phyloP scores from a whole-genome alignment of 768 basidiomycete species.

The Termitomyces sp. region DNA sequence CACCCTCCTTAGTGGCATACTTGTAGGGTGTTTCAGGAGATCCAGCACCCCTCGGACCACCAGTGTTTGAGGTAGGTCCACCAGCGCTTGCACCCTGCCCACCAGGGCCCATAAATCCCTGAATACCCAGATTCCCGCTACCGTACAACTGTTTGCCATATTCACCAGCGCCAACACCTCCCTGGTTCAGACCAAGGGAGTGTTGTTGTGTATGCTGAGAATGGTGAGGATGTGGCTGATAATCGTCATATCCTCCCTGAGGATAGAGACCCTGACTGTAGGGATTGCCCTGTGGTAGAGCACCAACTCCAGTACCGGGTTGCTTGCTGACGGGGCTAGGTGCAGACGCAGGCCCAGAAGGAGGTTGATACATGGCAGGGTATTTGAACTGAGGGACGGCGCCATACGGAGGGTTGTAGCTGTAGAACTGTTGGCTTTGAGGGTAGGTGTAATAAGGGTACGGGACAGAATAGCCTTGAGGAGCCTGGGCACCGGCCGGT shows the following conservation, averaged over 20 bases:
- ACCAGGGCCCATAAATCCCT: conserved; percentile 67
- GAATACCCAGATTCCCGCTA: conserved; percentile 48
- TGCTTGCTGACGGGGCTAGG: conserved; percentile 66
- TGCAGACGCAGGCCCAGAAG: conserved; percentile 61
- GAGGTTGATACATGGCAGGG: conserved; percentile 69
- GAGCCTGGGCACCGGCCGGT: conserved; percentile 54
- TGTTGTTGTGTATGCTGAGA: conserved; percentile 54
- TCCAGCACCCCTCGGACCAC: conserved; percentile 45
- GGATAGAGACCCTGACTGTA: conserved; percentile 64
- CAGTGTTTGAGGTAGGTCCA: conserved; percentile 33
- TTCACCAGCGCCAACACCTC: conserved; percentile 32
- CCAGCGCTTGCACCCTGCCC: conserved; percentile 36
- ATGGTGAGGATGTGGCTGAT: conserved; percentile 40
- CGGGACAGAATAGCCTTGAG: conserved; percentile 61
- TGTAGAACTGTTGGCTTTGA: conserved; percentile 71
- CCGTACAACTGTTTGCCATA: conserved; percentile 45
- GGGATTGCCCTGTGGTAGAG: conserved; percentile 47
- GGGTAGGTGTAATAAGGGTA: conserved; percentile 60
- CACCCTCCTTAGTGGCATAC: conserved; percentile 63
- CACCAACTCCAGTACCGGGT: conserved; percentile 44
- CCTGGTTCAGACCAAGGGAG: conserved; percentile 37
- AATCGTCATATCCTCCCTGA: conserved; percentile 45
- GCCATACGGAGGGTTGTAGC: conserved; percentile 51
- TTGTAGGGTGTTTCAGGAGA: conserved; percentile 77
- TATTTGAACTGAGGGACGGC: conserved; percentile 71